Conservation (phyloP, 1,139 yeast species). For the Zygoascus sp. region DNA sequence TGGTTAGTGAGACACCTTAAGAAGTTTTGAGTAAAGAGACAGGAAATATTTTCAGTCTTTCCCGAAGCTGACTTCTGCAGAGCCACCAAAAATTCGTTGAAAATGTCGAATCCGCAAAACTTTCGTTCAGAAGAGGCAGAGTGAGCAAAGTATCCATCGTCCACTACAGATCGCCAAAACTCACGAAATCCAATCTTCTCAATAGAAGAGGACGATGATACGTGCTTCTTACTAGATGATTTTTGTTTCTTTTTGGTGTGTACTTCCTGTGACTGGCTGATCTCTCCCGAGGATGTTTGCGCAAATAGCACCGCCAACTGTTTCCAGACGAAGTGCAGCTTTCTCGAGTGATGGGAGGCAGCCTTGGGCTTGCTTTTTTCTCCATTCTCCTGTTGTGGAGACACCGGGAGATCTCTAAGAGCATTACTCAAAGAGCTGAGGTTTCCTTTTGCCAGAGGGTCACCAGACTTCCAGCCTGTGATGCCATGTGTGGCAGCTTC, state of each 20-base stretch:
- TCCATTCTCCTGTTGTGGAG: slow-evolving; percentile 33
- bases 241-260: slow-evolving; percentile 21
- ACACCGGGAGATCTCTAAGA: slow-evolving; percentile 53
- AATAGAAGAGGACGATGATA: slow-evolving; percentile 20
- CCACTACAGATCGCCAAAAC: slow-evolving; percentile 78
- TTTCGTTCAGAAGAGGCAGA: slow-evolving; percentile 83
- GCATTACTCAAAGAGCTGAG: slow-evolving; percentile 57
- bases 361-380: slow-evolving; percentile 25
- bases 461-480: slow-evolving; percentile 59
- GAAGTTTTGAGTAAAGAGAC: slow-evolving; percentile 64
- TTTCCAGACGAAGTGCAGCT: slow-evolving; percentile 78
- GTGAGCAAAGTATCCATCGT: slow-evolving; percentile 71
- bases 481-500: slow-evolving; percentile 31
- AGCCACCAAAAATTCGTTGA: slow-evolving; percentile 45
- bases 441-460: slow-evolving; percentile 71
- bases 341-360: slow-evolving; percentile 18
- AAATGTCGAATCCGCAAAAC: slow-evolving; percentile 78
- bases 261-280: slow-evolving; percentile 20
- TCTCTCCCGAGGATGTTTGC: slow-evolving; percentile 20
- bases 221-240: slow-evolving; percentile 31
- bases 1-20: slow-evolving; percentile 76
- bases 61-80: slow-evolving; percentile 29
- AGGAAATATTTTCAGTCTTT: slow-evolving; percentile 29
- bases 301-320: slow-evolving; percentile 48
- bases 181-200: slow-evolving; percentile 44